These are phyloP conservation scores for Arthromyces matolae DNA, from an alignment of 768 basidiomycete genomes.

Conservation along the genomic window DNA sequence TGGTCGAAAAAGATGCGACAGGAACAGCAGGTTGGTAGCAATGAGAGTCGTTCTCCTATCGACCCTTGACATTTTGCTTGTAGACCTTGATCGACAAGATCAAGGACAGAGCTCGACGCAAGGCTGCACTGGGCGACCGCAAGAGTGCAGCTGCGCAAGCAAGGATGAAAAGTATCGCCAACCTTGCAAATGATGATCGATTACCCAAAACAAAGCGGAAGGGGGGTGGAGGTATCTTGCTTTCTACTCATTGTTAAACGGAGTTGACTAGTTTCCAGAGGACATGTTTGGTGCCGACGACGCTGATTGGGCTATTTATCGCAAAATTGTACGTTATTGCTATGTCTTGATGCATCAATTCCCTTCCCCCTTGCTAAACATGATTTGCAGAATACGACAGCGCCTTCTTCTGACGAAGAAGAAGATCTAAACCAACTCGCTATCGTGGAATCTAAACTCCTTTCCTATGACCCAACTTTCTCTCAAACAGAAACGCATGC, in stretches of 20 bases:
- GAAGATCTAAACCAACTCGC: slow-evolving; percentile 78
- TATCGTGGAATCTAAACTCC: slow-evolving; percentile 73
- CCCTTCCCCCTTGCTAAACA: no score
- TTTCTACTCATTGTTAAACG: neutral
- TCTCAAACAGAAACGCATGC: slow-evolving; percentile 78
- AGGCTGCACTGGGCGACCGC: slow-evolving; percentile 80
- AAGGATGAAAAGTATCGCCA: slow-evolving; percentile 94
- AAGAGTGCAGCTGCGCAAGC: slow-evolving; percentile 95
- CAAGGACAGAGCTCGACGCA: slow-evolving; percentile 75
- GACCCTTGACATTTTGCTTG: neutral
- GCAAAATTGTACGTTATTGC: slow-evolving; percentile 73
- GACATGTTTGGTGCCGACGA: slow-evolving; percentile 93
- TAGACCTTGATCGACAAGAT: slow-evolving; percentile 81
- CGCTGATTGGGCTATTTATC: slow-evolving; percentile 96
- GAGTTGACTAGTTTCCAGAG: slow-evolving; percentile 43
- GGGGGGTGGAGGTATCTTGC: slow-evolving; percentile 62
- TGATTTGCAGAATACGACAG: slow-evolving; percentile 57
- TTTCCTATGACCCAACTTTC: slow-evolving; percentile 83
- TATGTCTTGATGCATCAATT: neutral
- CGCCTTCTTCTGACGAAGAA: slow-evolving; percentile 82
- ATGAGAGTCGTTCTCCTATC: neutral
- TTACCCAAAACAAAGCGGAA: slow-evolving; percentile 84
- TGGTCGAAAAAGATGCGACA: slow-evolving; percentile 74
- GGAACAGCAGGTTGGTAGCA: slow-evolving; percentile 69
- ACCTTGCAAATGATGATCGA: slow-evolving; percentile 82